Base-by-base conservation (phyloP, 139 green algal genomes). In the Diplosphaera chodatii region DNA sequence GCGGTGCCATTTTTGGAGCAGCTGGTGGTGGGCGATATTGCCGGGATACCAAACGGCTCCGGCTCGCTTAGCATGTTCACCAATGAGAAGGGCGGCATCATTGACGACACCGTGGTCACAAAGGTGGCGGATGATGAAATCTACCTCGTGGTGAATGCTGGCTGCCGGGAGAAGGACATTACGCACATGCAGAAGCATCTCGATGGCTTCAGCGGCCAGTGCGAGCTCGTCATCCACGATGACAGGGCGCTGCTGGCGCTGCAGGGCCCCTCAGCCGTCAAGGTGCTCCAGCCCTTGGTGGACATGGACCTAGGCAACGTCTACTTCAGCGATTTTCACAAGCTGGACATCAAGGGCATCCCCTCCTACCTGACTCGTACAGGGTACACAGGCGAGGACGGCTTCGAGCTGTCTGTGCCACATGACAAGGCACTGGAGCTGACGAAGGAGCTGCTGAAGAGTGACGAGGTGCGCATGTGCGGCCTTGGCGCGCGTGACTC, bases 111-210 rank as follows among this genome's bases (percentile, higher is more conserved):
- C 1, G 92, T 98, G 41, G 86, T 97, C 73, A 96, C 91, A 62
- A 94, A 95, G 84, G 86, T 97, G 2, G 71, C 62, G 30, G 71
- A 74, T 20, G 62, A 88, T 29, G 82, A 97, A 34, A 75, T 98
- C n/a, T 99, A 98, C 80, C 72, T 98, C 32, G 95, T 99, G 21
- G 82, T 98, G 33, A 99, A 99, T 76, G 95, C 94, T 21, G 95
- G 94, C 23, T 98, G 94, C 88, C 55, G 89, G 23, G 93, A 98
- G 2, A 98, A 98, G 83, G 95, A 99, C 82, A 74, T 99, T 68
- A 85, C 81, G 34, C 94, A 98, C 84, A 85, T 98, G 27, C 76
- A 82, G 33, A 84, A 89, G 70, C 90, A 98, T 74, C 76, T 97
- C 64, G 69, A 74, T 15, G 81, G 76, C 22, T 89, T 80, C 69